Evolutionary conservation across 2,329 filamentous ascomycete genomes (phyloP), one percentile per base, ranked within the genome.

Genomic region (Paecilomyces niveus): DNA sequence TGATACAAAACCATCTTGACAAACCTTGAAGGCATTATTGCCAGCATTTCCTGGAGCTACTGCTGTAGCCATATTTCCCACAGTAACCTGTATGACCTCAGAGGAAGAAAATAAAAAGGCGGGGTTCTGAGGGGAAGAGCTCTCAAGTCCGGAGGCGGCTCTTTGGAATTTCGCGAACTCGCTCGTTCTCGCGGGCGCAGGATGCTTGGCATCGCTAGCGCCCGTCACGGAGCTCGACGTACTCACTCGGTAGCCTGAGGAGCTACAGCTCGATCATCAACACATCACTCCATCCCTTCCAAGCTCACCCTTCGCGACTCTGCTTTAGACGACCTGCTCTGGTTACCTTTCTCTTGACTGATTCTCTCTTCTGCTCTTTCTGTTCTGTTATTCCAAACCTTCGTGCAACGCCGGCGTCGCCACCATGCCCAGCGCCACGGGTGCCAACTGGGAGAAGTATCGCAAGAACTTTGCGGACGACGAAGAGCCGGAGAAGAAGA

Each of bases 401-500:
- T 10, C 58, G 59, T 64, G 61, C 59, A 62, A 64, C 63, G 63
- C 60, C 64, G 67, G 67, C 60, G 68, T 66, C 71, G 62, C 73
- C 72, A 80, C 68, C 75, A 85, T 97, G 92, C 92, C 92, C 83
- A 93, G 90, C 81, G 93, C 94, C 78, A 96, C 89, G 70, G 94
- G 94, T 75, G 80, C 84, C 77, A 90, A 86, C 84, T 99, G 94
- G 94, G 94, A 99, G 84, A 97, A 97, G 82, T 97, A 96, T 83
- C 85, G 90, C 81, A 97, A 97, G 84, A 92, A 88, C 73, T 99
- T 90, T 73, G 93, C 89, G 72, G 94, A 99, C 72, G 94, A 99
- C 70, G 94, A 97, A 76, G 83, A 92, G 77, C 92, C 96, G 75
- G 94, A 99, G 84, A 99, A 99, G 88, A 99, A 99, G 86, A 99